Evolutionary conservation across 2,329 filamentous ascomycete genomes (phyloP).

Genomic region (Fusarium nisikadoi): DNA sequence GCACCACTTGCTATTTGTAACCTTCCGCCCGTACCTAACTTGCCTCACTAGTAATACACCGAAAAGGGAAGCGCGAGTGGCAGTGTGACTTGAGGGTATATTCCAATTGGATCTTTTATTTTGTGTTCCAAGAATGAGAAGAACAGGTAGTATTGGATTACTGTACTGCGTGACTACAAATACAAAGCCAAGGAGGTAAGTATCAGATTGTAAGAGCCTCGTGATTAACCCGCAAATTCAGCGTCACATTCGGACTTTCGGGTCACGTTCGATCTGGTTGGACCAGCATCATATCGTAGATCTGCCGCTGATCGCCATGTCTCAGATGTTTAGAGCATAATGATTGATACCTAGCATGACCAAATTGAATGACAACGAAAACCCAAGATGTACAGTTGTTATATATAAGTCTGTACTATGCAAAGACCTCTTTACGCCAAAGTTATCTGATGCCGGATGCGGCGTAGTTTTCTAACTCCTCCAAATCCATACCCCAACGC

Average conservation of each 20-base stretch:
- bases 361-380: not conserved
- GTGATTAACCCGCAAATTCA: conserved; percentile 29
- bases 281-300: conserved; percentile 27
- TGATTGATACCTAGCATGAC: not conserved
- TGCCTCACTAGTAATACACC: conserved; percentile 9
- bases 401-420: conserved; percentile 1
- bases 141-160: not conserved
- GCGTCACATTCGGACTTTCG: conserved; percentile 20
- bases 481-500: conserved; percentile 24
- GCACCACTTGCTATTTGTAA: conserved; percentile 28
- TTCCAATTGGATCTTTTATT: conserved; percentile 2
- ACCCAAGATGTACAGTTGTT: not conserved
- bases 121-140: not conserved
- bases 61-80: conserved; percentile 5
- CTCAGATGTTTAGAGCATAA: conserved; percentile 4
- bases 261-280: conserved; percentile 21
- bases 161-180: conserved; percentile 13
- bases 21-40: not conserved
- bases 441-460: conserved; percentile 24
- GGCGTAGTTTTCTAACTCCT: conserved; percentile 12
- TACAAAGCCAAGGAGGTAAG: not conserved
- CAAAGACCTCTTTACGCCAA: conserved; percentile 2
- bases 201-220: not conserved
- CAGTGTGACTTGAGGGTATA: conserved; percentile 7
- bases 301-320: conserved; percentile 26